Base-by-base conservation (phyloP, 1,139 yeast genomes). In the Lodderomyces theae region DNA sequence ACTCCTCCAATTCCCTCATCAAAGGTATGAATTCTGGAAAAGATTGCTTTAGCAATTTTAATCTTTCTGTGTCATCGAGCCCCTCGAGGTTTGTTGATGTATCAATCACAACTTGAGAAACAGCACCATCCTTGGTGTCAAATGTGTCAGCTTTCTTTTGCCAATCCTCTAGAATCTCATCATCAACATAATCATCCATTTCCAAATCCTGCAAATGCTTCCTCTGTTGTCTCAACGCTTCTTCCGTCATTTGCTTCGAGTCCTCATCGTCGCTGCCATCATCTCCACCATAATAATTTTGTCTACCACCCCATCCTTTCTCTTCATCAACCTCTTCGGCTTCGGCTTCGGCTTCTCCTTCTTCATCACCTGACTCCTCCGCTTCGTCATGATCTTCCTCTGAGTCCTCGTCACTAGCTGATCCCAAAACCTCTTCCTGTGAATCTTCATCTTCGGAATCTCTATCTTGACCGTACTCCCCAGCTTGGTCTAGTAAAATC, bases 11-110 rank as follows among this genome's bases (percentile, higher is more conserved):
- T 57, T 92, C 97, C 46, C 77, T 74, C 11, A 86, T 64, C 36
- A 92, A 67, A 1, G 96, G 96, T 23, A 79, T 60, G 48, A 87
- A 86, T 61, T 92, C 98, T 0, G 98, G 98, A 54, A 85, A 81
- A 42, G 77, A 67, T n/a, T 76, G 71, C 24, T 69, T 65, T 46
- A 86, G 63, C 36, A 80, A 61, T 37, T 72, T 66, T 45, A 65
- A 54, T 54, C 74, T 76, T 35, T 77, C 77, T 8, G 58, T 54
- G 13, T 63, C 62, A 42, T 68, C 74, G 41, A 81, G 56, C 24
- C 54, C 56, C 5, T 56, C 63, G 28, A 64, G 70, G 32, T 63
- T 60, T n/a, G 61, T 54, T 16, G 59, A 62, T 32, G 52, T 61
- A 45, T 61, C 53, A 51, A 49, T 64, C 52, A 42, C 52, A 15